Evolutionary conservation across 2,329 filamentous ascomycete species (phyloP).

Genomic region (Aspergillus thermomutatus): DNA sequence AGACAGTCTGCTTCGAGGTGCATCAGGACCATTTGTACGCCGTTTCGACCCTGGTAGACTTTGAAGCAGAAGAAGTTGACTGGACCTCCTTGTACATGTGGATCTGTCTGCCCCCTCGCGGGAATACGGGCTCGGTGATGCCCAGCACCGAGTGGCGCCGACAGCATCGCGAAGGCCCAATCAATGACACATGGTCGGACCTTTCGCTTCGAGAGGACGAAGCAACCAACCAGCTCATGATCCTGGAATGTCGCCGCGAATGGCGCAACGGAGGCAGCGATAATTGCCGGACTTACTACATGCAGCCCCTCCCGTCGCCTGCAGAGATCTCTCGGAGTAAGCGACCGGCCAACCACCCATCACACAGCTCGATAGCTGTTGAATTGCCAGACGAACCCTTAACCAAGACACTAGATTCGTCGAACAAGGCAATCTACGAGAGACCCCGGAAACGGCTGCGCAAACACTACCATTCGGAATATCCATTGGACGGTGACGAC

Average conservation of each 20-base stretch:
- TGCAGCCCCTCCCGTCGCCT: conserved; percentile 36
- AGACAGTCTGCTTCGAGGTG: conserved; percentile 69
- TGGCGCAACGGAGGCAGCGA: conserved; percentile 58
- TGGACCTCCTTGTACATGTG: conserved; percentile 70
- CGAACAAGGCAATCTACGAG: conserved; percentile 32
- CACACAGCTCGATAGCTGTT: conserved; percentile 10
- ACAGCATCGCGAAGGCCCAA: conserved; percentile 65
- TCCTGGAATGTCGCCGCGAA: conserved; percentile 68
- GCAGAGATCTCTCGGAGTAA: conserved; percentile 21
- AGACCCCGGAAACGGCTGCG: conserved; percentile 35
- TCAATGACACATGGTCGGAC: conserved; percentile 72
- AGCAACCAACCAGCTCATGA: conserved; percentile 53
- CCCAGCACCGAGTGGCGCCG: conserved; percentile 61
- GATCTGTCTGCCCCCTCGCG: conserved; percentile 56
- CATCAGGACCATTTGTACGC: conserved; percentile 65
- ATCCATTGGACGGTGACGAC: conserved; percentile 21
- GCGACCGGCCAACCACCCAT: conserved; percentile 2
- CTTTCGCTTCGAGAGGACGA: conserved; percentile 62
- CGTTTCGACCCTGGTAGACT: conserved; percentile 62
- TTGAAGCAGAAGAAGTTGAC: conserved; percentile 61
- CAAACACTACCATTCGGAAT: conserved; percentile 40
- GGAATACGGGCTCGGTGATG: conserved; percentile 41
- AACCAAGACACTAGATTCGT: conserved; percentile 24
- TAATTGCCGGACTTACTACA: conserved; percentile 65
- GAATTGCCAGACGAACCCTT: conserved; percentile 27